Base-by-base conservation (phyloP, 805 yeast species). In the Metschnikowia dekortorum region DNA sequence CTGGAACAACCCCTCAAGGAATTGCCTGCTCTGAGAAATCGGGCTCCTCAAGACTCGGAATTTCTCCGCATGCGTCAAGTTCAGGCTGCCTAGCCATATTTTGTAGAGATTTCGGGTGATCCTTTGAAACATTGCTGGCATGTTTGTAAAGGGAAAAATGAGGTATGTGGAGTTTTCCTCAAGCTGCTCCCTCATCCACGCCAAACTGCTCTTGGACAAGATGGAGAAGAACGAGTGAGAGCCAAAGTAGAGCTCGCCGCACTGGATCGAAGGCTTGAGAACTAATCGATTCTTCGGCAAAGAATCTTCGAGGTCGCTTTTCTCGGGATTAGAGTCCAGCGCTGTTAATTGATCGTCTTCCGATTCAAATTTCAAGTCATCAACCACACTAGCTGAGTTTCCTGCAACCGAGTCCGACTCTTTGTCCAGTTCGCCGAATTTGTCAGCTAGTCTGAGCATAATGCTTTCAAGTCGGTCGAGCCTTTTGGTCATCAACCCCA, bases 221-320 rank as follows among this genome's bases (percentile, higher is more conserved):
- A 71, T 65, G 33, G 68, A 61, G 47, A 69, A 48, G 36, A 69
- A 62, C 13, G 75, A 70, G 50, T 72, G 76, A 29, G 67, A 57
- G 7, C 74, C 76, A 36, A 65, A 61, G 48, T 60, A 72, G 30
- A 64, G 63, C 43, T 50, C 54, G 10, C 38, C 49, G 7, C 29
- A 43, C 43, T 48, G 48, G 32, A 44, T 44, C 33, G 35, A 35
- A 9, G 46, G 46, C 39, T 35, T 39, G 14, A 35, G 40, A 5
- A 22, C 4, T 22, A 13, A 29, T 11, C 3, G 39, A 32, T 11
- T 35, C 22, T 44, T 36, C 8, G 28, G 18, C 8, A 26, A 13
- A 13, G 8, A 2, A 8, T 28, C 8, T 2, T 26, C 40, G 2
- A 39, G 16, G 3, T 16, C n/a, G 6, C 36, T 36, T 16, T 36